Evolutionary conservation across 2,329 filamentous ascomycete species (phyloP), one percentile per base, ranked within the genome.

Genomic region (Zymoseptoria brevis): DNA sequence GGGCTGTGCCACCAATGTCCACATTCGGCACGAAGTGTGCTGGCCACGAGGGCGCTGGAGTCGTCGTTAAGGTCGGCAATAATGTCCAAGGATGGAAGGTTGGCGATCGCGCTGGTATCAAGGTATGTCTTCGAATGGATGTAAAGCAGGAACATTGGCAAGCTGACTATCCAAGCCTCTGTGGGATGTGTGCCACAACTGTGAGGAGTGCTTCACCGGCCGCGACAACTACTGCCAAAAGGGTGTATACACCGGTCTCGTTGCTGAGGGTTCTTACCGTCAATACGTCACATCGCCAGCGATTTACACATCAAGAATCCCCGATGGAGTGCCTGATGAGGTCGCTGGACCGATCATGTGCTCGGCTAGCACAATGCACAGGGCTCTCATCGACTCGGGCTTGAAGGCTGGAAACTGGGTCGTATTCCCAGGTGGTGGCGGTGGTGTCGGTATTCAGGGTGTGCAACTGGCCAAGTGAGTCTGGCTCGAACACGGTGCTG

Each of bases 311-410:
- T 77, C 76, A 0, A 19, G 77, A 30, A 83, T 85, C 56, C 82
- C 82, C 0, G 79, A 83, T 22, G 80, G 78, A 0, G 77, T 85
- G 0, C 70, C 73, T 0, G 81, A 83, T 60, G 77, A 80, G 60
- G 65, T 82, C 19, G 82, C 82, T 2, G 83, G 78, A 0, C 83
- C 82, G 0, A 78, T 85, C 59, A 84, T 85, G 81, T 85, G 83
- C 71, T 78, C 75, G 29, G 81, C 80, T 0, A 79, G 77, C 6
- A 85, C 83, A 1, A 81, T 84, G 60, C 82, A 84, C 67, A 77
- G 80, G 3, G 80, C 81, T 1, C 74, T 85, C 54, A 75, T 79
- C 16, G 79, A 81, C 35, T 80, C 79, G 0, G 75, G 73, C 1
- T 70, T 83, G 6, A 73, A 73, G 57, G 72, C 81, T 0, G 80